Base-by-base conservation (phyloP, 164 flowering plant genomes). In the Dillenia suffruticosa region DNA sequence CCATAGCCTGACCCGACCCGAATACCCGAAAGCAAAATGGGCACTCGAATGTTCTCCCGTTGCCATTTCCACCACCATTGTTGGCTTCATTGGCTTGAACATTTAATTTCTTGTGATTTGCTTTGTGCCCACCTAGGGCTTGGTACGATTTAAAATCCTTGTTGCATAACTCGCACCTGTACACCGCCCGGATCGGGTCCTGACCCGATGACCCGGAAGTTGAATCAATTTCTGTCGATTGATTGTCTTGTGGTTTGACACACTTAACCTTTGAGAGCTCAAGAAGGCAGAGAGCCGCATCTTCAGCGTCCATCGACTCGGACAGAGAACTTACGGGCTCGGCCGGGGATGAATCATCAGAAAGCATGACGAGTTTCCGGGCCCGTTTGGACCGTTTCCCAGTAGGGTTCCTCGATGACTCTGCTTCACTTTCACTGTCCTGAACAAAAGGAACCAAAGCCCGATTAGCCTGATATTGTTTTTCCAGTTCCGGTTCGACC, bases 1-100 rank as follows among this genome's bases (percentile, higher is more conserved):
- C 86, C 45, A 82, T 73, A 1, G 86, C 86, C 68, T 82, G 86
- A 1, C 86, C 86, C 12, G 83, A 79, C 16, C 68, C 69, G 46
- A 82, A 82, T 46, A 79, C 74, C 44, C 63, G 71, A 26, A 1
- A 68, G 46, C 86, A 82, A 63, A 64, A 72, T 40, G 80, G 82
- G 62, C 86, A 82, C 26, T 73, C 71, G 32, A 68, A 75, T 19
- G 70, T 58, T 59, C 54, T 77, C 32, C 17, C 57, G 1, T 63
- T 63, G 3, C 16, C 56, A 44, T 44, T 50, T 13, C 14, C 26
- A 10, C 6, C 63, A 6, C 32, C 62, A 17, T 54, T 11, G 57
- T 48, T 19, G 32, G 57, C 56, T 2, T 46, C 52, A 7, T 17
- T 44, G 14, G 24, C 12, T 13, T 17, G 19, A n/a, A 46, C 32